These are phyloP conservation scores for Trametes sanguinea DNA, from an alignment of 768 basidiomycete genomes.

Conservation along the genomic window DNA sequence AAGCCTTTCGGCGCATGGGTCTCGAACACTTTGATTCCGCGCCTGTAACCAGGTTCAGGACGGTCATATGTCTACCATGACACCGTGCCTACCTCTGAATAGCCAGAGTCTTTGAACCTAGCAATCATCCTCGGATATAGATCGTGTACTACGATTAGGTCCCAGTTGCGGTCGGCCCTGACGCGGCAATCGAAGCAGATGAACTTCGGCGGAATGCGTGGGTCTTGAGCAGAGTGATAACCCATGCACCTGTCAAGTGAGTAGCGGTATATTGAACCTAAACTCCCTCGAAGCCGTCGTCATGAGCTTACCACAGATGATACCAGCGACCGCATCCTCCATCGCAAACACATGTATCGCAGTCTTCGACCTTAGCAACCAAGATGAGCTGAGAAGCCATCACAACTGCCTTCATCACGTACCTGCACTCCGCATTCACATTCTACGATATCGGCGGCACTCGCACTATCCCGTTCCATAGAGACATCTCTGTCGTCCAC, in stretches of 20 bases:
- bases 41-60: slow-evolving; percentile 39
- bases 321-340: slow-evolving; percentile 74
- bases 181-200: slow-evolving; percentile 79
- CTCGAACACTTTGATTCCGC: slow-evolving; percentile 73
- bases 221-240: slow-evolving; percentile 62
- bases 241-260: slow-evolving; percentile 57
- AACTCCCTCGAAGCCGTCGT: too few relatives aligned
- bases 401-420: slow-evolving; percentile 21
- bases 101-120: slow-evolving; percentile 68
- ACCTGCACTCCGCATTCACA: slow-evolving; percentile 74
- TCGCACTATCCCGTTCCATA: slow-evolving; percentile 18
- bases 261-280: background rate
- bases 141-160: slow-evolving; percentile 58
- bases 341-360: slow-evolving; percentile 60
- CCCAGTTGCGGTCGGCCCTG: slow-evolving; percentile 66
- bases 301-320: slow-evolving; percentile 66
- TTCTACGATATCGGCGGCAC: slow-evolving; percentile 42
- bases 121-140: slow-evolving; percentile 60
- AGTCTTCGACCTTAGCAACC: slow-evolving; percentile 53
- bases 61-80: background rate
- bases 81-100: slow-evolving; percentile 57
- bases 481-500: background rate
- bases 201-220: slow-evolving; percentile 60
- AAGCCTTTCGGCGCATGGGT: slow-evolving; percentile 41
- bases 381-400: background rate